Evolutionary conservation across 495 filamentous ascomycete species (phyloP).

Genomic region (Cairneyella variabilis): DNA sequence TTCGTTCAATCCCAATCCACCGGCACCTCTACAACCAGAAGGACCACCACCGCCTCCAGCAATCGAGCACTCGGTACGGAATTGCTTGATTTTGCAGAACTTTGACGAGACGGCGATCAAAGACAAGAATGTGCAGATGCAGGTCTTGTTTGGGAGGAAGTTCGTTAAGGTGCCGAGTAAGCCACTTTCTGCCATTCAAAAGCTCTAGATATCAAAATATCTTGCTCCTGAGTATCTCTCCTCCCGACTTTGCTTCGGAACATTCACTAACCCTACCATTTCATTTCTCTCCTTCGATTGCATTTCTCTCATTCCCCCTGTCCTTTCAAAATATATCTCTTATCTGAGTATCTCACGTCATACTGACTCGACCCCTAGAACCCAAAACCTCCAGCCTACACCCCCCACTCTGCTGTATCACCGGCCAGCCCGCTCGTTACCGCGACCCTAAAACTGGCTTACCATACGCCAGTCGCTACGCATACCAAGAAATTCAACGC

Average conservation of each 20-base stretch:
- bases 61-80: conserved; percentile 18
- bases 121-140: conserved; percentile 49
- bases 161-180: conserved; percentile 50
- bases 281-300: not conserved
- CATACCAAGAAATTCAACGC: conserved; percentile 67
- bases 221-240: no score
- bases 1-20: not conserved
- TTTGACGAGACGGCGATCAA: conserved; percentile 51
- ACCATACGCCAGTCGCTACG: conserved; percentile 68
- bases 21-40: conserved; percentile 8
- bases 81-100: conserved; percentile 54
- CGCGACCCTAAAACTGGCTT: conserved; percentile 73
- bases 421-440: conserved; percentile 71
- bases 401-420: conserved; percentile 69
- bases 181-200: conserved; percentile 22
- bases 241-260: no score
- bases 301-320: not conserved
- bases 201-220: no score
- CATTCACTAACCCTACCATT: not conserved
- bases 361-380: conserved; percentile 27
- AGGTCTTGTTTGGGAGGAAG: conserved; percentile 48
- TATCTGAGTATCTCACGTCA: not conserved
- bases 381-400: conserved; percentile 27
- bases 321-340: not conserved
- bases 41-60: conserved; percentile 20